These are phyloP conservation scores for Aquilaria agallochum DNA, from an alignment of 441 rosid species.

Conservation along the genomic window DNA sequence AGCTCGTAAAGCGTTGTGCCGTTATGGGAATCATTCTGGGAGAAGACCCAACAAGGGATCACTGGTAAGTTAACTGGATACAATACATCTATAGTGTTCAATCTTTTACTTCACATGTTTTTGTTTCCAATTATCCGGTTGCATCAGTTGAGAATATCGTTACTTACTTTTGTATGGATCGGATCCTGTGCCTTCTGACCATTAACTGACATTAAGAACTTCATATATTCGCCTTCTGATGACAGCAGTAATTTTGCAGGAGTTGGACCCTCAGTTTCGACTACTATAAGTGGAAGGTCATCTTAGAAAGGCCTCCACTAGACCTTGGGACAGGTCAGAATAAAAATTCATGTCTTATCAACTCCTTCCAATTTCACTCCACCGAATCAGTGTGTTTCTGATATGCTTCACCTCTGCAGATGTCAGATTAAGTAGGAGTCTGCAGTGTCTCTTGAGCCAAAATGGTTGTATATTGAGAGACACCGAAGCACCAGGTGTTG, in stretches of 20 bases:
- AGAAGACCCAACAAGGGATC: slow-evolving; percentile 9
- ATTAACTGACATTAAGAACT: no score
- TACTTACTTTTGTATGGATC: no score
- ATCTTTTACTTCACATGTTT: no score
- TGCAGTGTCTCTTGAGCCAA: not conserved
- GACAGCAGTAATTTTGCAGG: slow-evolving; percentile 14
- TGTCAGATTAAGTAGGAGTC: slow-evolving; percentile 14
- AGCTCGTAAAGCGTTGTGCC: slow-evolving; percentile 6
- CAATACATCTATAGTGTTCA: not conserved
- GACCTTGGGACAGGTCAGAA: slow-evolving; percentile 21
- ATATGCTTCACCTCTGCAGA: slow-evolving; percentile 18
- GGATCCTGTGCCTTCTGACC: no score
- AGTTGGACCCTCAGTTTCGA: slow-evolving; percentile 13
- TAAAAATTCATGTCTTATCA: not conserved
- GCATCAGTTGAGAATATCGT: no score
- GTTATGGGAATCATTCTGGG: slow-evolving; percentile 10
- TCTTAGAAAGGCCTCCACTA: slow-evolving; percentile 13
- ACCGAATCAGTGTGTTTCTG: not conserved
- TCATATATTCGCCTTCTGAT: slow-evolving; percentile 8
- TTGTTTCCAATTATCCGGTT: no score
- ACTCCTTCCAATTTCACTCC: not conserved
- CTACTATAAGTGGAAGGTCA: slow-evolving; percentile 9
- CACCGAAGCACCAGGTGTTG: slow-evolving; percentile 1
- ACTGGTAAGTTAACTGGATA: slow-evolving; percentile 15
- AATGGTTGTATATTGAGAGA: slow-evolving; percentile 9